Conservation (phyloP, 495 filamentous ascomycete genomes). For the Penicillium samsonianum region DNA sequence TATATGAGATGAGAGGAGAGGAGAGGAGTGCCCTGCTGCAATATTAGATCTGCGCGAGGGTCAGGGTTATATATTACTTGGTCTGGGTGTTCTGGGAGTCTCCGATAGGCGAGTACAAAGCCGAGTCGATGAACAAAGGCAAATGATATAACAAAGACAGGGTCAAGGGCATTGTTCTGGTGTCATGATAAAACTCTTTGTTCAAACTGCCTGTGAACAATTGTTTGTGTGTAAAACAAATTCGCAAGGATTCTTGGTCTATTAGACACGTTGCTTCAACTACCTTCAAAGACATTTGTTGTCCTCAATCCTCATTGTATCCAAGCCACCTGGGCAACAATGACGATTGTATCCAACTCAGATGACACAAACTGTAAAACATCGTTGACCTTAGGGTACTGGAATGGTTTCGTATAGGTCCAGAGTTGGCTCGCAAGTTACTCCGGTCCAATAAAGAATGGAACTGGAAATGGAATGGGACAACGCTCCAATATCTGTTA, state of each 20-base stretch:
- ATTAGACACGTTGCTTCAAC: not conserved
- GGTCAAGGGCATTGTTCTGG: slow-evolving; percentile 1
- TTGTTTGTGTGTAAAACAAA: not conserved
- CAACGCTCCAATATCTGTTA: no score
- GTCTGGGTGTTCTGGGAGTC: not conserved
- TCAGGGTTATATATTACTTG: not conserved
- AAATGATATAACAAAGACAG: not conserved
- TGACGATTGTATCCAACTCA: not conserved
- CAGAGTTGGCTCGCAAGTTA: no score
- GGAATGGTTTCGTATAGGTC: not conserved
- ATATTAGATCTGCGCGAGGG: not conserved
- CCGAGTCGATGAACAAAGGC: slow-evolving; percentile 7
- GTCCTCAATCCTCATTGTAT: not conserved
- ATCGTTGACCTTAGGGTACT: no score
- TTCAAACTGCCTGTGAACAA: not conserved
- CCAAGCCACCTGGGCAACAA: no score
- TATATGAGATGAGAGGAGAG: not conserved
- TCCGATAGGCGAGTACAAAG: not conserved
- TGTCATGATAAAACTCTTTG: not conserved
- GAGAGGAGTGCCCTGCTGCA: not conserved
- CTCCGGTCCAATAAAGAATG: no score
- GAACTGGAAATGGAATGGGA: no score
- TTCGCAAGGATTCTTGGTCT: not conserved
- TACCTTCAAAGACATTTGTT: not conserved
- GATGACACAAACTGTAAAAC: no score